These are phyloP conservation scores for Aquanectria penicillioides DNA, from an alignment of 2,329 filamentous ascomycete genomes.

Conservation along the genomic window DNA sequence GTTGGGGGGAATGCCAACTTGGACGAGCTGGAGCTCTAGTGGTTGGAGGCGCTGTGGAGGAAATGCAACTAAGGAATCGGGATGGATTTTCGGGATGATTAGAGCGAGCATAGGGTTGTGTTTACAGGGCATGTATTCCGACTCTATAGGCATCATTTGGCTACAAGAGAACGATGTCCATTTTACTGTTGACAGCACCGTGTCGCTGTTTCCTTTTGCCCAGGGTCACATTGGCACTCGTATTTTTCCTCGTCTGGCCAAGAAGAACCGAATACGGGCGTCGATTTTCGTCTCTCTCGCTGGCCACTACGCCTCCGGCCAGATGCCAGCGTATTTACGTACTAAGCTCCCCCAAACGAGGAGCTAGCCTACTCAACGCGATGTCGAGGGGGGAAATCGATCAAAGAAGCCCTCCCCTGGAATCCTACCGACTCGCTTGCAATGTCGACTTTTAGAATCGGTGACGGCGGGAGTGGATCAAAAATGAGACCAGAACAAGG, in stretches of 20 bases:
- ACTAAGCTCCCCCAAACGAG: background rate
- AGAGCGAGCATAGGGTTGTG: constrained; percentile 35
- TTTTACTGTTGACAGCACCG: background rate
- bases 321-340: too few relatives aligned
- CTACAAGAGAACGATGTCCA: constrained; percentile 5
- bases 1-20: constrained; percentile 9
- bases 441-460: too few relatives aligned
- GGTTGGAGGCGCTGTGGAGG: constrained; percentile 26
- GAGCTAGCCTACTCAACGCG: background rate
- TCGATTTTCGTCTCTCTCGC: background rate
- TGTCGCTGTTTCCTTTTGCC: background rate
- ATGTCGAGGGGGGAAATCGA: background rate
- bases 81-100: constrained; percentile 31
- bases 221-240: background rate
- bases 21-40: constrained; percentile 10
- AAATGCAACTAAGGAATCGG: constrained; percentile 20
- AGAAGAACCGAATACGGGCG: background rate
- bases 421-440: background rate
- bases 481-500: background rate
- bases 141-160: constrained; percentile 2
- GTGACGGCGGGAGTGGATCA: background rate
- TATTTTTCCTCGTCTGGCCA: background rate
- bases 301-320: too few relatives aligned
- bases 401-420: background rate
- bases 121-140: constrained; percentile 18